Evolutionary conservation across 78 protist genomes (phyloP).

Genomic region (Dictyostelium intermedium): DNA sequence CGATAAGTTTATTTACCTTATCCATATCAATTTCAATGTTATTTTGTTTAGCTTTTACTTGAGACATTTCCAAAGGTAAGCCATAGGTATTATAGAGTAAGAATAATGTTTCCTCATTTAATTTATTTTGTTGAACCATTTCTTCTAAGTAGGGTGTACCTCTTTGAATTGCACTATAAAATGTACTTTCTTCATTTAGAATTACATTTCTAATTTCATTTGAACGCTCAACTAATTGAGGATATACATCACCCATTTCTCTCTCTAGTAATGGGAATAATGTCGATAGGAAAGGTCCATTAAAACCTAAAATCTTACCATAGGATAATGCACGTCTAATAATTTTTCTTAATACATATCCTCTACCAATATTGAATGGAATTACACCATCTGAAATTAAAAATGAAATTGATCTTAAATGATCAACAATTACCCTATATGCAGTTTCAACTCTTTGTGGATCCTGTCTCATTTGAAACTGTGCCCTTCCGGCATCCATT

Average conservation of each 20-base stretch:
- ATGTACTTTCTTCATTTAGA: conserved; percentile 54
- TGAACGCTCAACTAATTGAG: conserved; percentile 26
- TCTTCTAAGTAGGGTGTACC: conserved; percentile 56
- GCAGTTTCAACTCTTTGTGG: conserved; percentile 72
- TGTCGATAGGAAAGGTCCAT: conserved; percentile 40
- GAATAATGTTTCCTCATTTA: conserved; percentile 19
- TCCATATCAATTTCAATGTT: conserved; percentile 12
- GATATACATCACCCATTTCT: conserved; percentile 62
- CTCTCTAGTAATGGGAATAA: conserved; percentile 4
- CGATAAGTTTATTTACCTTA: conserved; percentile 19
- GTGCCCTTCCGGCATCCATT: not conserved
- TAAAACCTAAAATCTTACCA: conserved; percentile 49
- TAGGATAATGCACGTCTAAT: conserved; percentile 72
- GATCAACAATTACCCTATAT: conserved; percentile 82
- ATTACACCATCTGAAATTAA: conserved; percentile 85
- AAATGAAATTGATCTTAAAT: conserved; percentile 57
- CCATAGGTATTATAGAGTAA: conserved; percentile 59
- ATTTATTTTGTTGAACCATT: not conserved
- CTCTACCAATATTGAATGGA: conserved; percentile 80
- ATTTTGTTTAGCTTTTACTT: conserved; percentile 46
- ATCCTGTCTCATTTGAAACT: conserved; percentile 70
- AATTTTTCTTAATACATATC: conserved; percentile 83
- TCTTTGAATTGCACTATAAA: conserved; percentile 32
- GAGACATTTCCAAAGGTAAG: conserved; percentile 68
- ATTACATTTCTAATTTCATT: conserved; percentile 52